Evolutionary conservation across 1,284 basidiomycete genomes (phyloP).

Genomic region (Ustilago tritici): DNA sequence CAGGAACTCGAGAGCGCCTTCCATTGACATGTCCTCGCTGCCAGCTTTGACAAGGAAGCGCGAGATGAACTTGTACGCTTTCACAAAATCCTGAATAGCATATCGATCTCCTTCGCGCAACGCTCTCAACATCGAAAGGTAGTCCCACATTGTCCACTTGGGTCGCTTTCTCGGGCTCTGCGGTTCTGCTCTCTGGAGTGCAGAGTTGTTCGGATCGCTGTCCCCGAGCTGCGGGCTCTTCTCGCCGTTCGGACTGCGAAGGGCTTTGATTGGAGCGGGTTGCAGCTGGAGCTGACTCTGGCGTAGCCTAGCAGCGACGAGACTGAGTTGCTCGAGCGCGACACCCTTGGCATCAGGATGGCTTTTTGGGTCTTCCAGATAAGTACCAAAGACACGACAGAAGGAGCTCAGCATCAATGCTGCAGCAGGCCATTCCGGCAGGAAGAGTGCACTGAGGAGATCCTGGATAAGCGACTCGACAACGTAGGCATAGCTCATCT

Average conservation of each 20-base stretch:
- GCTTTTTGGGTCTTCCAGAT: conserved; percentile 80
- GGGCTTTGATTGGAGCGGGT: neutral
- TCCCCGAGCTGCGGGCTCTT: neutral
- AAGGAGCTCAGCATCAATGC: conserved; percentile 74
- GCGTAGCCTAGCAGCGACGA: conserved; percentile 86
- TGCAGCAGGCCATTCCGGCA: conserved; percentile 97
- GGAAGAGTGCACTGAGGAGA: conserved; percentile 86
- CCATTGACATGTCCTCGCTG: conserved; percentile 51
- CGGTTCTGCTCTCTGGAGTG: neutral
- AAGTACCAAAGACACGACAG: conserved; percentile 52
- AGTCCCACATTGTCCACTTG: conserved; percentile 36
- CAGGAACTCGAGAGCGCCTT: conserved; percentile 50
- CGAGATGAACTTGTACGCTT: conserved; percentile 77
- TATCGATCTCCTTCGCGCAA: conserved; percentile 71
- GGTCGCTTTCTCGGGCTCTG: conserved; percentile 13
- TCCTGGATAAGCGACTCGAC: conserved; percentile 91
- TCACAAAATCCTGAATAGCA: conserved; percentile 75
- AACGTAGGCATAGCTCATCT: conserved; percentile 78
- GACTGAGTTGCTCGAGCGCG: conserved; percentile 90
- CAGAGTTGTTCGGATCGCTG: neutral
- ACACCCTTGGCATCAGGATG: conserved; percentile 76
- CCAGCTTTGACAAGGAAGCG: conserved; percentile 74
- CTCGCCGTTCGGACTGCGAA: neutral
- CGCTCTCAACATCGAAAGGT: conserved; percentile 42
- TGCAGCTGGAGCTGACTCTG: conserved; percentile 40